Conservation (phyloP, 2,329 filamentous ascomycete genomes). For the Cercospora sp. region DNA sequence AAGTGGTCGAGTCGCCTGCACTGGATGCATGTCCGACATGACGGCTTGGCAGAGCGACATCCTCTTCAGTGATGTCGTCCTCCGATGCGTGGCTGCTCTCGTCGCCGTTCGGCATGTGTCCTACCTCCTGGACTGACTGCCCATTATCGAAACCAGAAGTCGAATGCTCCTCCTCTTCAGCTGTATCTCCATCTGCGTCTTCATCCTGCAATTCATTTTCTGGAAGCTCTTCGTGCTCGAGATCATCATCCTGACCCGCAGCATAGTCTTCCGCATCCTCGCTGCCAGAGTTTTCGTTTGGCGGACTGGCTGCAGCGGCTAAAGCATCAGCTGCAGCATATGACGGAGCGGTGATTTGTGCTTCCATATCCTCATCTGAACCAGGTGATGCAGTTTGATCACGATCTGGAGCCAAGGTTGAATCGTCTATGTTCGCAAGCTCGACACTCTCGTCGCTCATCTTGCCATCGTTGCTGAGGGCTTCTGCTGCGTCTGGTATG, state of each 20-base stretch:
- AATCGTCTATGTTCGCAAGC: background rate
- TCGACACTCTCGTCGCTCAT: background rate
- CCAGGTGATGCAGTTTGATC: background rate
- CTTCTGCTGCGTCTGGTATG: background rate
- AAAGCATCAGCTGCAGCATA: background rate
- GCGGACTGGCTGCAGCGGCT: background rate
- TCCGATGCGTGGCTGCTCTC: background rate
- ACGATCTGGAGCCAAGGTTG: background rate
- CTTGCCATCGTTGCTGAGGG: background rate
- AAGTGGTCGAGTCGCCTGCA: background rate
- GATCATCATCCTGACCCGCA: background rate
- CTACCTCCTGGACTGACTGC: background rate
- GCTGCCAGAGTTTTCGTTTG: background rate
- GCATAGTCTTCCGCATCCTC: background rate
- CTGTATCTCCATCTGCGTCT: background rate
- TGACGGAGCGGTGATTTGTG: background rate
- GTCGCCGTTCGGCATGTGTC: background rate
- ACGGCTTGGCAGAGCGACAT: background rate
- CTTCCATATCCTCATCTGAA: background rate
- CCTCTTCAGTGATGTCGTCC: background rate
- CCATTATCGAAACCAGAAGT: background rate
- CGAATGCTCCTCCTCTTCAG: background rate
- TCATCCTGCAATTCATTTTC: background rate
- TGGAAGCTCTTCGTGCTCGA: background rate
- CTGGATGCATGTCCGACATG: background rate